A percentile compares a stretch with the other conserved stretches of the same genome.
These are phyloP conservation scores for Cladosporium sp. DNA, from an alignment of 2,329 filamentous ascomycete genomes.

Conservation along the genomic window DNA sequence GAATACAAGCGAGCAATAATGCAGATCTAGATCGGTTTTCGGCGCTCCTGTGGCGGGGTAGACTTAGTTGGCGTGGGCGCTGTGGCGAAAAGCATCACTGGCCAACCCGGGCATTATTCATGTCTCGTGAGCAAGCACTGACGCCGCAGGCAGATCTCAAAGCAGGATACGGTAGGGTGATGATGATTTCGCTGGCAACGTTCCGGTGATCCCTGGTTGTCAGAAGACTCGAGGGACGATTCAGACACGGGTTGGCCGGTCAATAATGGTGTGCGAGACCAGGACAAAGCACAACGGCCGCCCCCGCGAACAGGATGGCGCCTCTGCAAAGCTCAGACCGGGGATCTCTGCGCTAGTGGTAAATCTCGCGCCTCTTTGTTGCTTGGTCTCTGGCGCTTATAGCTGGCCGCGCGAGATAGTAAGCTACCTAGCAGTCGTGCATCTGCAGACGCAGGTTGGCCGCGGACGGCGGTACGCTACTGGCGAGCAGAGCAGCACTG, in stretches of 20 bases:
- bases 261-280: background rate
- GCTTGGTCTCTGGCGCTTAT: constrained; percentile 3
- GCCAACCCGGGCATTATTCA: background rate
- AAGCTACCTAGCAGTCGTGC: background rate
- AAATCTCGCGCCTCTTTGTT: background rate
- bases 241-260: background rate
- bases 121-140: constrained; percentile 1
- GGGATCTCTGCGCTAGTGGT: constrained; percentile 1
- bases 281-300: background rate
- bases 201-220: no score
- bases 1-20: no score
- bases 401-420: background rate
- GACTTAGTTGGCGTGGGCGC: background rate
- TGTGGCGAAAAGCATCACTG: background rate
- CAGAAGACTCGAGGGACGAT: no score
- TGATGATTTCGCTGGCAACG: no score
- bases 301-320: background rate
- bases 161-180: no score
- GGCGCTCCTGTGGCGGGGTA: background rate
- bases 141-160: no score
- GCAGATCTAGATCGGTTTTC: no score
- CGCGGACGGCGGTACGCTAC: background rate
- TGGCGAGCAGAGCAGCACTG: background rate
- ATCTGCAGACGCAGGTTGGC: constrained; percentile 3
- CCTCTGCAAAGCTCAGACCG: background rate